Evolutionary conservation across 2,329 filamentous ascomycete genomes (phyloP), one percentile per base, ranked within the genome.

Genomic region (Neocatenulostroma microsporum): DNA sequence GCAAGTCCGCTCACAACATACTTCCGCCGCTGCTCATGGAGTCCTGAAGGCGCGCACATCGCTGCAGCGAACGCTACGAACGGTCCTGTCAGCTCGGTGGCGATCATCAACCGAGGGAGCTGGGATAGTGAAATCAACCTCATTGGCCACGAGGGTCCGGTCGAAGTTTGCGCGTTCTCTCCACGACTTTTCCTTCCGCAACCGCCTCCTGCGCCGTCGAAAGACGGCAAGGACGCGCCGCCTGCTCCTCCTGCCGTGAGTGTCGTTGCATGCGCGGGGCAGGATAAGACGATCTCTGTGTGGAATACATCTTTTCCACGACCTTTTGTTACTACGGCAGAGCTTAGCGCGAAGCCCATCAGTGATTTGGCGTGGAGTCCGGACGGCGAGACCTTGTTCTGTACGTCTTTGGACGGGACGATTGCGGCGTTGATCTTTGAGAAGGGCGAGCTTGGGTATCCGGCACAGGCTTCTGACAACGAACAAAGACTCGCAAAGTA

Each of bases 41-140:
- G 87, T 2, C 93, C 91, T 0, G 91, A 98, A 59, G 91, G 91
- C 6, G 88, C 89, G 53, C 89, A 96, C 53, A 96, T 98, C 44
- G 91, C 91, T 3, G 91, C 91, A 3, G 86, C 91, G 5, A 98
- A 98, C 59, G 88, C 91, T 0, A 88, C 94, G 14, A 98, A 98
- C 56, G 91, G 91, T 0, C 93, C 91, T 2, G 91, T 98, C 17
- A 95, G 86, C 64, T 94, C 89, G 1, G 89, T 96, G 21, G 89
- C 91, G 4, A 96, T 98, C 40, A 86, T 98, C 38, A 87, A 91
- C 56, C 82, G 91, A 49, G 82, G 84, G 13, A 76, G 77, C 24
- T 98, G 93, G 91, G 87, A 94, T 54, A 87, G 86, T 46, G 87
- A 98, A 55, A 96, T 96, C 64, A 95, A 94, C 58, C 63, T 98